Evolutionary conservation across 208 protist species (phyloP).

Genomic region (Trypanosoma theileri): DNA sequence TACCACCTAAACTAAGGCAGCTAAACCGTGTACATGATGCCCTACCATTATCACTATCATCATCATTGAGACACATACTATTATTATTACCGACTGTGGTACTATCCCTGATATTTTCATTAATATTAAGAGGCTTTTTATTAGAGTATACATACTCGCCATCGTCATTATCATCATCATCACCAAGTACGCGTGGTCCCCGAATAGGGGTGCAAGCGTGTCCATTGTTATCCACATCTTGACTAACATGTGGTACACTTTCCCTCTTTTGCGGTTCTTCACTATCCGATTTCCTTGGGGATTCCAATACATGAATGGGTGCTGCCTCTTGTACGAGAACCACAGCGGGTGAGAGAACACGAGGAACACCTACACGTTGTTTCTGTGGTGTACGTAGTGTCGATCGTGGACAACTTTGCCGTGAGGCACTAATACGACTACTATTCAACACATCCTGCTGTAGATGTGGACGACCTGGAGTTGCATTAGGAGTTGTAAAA

Average conservation of each 20-base stretch:
- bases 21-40: background rate
- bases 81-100: no score
- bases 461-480: background rate
- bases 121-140: no score
- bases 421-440: background rate
- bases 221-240: background rate
- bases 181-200: conserved; percentile 5
- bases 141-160: no score
- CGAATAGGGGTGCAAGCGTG: conserved; percentile 13
- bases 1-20: background rate
- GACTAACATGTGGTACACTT: background rate
- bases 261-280: background rate
- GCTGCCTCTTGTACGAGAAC: background rate
- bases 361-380: conserved; percentile 14
- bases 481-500: conserved; percentile 25
- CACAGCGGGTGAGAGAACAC: conserved; percentile 10
- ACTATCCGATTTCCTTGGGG: background rate
- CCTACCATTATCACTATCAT: background rate
- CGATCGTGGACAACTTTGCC: conserved; percentile 19
- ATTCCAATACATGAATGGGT: background rate
- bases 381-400: conserved; percentile 21
- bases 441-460: background rate
- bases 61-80: background rate
- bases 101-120: no score
- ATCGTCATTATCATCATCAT: background rate